Percentiles rank a stretch among this genome's conserved stretches.
phyloP scores from a whole-genome alignment of 1,139 yeast genomes.

The Suhomyces ambrosiae region DNA sequence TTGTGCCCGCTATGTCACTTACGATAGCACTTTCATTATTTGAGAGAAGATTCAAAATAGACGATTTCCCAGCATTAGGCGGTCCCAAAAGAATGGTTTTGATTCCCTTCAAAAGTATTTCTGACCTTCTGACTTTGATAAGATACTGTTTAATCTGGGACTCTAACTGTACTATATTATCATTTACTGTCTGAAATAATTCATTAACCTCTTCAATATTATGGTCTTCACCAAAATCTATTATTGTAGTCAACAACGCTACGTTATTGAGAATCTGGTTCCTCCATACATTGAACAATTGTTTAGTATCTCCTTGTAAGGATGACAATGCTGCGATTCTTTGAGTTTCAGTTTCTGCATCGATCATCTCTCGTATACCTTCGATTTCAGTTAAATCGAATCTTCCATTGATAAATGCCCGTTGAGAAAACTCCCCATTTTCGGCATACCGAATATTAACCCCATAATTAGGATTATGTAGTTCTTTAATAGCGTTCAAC shows the following conservation, averaged over 20 bases:
- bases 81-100: slow-evolving; percentile 79
- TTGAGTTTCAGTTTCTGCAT: slow-evolving; percentile 93
- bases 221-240: slow-evolving; percentile 96
- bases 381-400: slow-evolving; percentile 81
- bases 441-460: slow-evolving; percentile 75
- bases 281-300: slow-evolving; percentile 68
- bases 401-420: slow-evolving; percentile 77
- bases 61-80: slow-evolving; percentile 96
- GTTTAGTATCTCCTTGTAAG: slow-evolving; percentile 67
- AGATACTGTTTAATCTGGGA: slow-evolving; percentile 52
- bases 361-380: slow-evolving; percentile 85
- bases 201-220: slow-evolving; percentile 65
- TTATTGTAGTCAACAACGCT: slow-evolving; percentile 81
- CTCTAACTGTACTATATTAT: slow-evolving; percentile 42
- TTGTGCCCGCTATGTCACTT: slow-evolving; percentile 90
- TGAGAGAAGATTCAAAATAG: slow-evolving; percentile 72
- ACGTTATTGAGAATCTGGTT: slow-evolving; percentile 60
- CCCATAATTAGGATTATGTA: slow-evolving; percentile 47
- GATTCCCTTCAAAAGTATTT: slow-evolving; percentile 72
- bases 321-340: slow-evolving; percentile 73
- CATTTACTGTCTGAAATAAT: slow-evolving; percentile 53
- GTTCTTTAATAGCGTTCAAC: slow-evolving; percentile 56
- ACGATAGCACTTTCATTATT: slow-evolving; percentile 88
- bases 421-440: slow-evolving; percentile 86
- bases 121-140: slow-evolving; percentile 56